Conservation (phyloP, 2,329 filamentous ascomycete species). For the Claviceps citrina region DNA sequence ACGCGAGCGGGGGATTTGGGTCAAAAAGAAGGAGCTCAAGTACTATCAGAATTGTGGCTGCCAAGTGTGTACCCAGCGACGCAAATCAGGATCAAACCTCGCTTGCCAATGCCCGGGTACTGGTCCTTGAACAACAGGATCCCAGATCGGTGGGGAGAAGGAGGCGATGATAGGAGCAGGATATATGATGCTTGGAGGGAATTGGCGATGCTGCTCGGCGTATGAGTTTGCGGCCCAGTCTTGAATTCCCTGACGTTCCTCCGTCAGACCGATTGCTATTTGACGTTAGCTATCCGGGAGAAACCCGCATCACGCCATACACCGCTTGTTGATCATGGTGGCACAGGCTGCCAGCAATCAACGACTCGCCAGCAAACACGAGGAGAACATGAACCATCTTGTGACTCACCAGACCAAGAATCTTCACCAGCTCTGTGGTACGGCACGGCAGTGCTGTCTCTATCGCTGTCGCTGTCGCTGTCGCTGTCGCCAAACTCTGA, state of each 20-base stretch:
- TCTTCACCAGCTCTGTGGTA: constrained; percentile 5
- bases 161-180: constrained; percentile 1
- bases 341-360: neutral
- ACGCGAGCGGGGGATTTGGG: no score
- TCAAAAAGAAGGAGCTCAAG: neutral
- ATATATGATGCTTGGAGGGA: neutral
- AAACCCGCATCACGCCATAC: neutral
- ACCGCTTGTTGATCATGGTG: neutral
- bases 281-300: neutral
- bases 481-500: constrained; percentile 11
- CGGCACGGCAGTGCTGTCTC: constrained; percentile 5
- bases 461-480: constrained; percentile 9
- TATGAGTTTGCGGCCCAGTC: constrained; percentile 2
- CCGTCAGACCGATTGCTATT: neutral
- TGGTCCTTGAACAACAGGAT: constrained; percentile 16
- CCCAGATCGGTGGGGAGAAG: constrained; percentile 12
- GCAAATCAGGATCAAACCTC: constrained; percentile 14
- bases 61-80: constrained; percentile 24
- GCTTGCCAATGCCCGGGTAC: constrained; percentile 22
- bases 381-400: neutral
- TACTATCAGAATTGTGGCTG: constrained; percentile 14
- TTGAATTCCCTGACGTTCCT: constrained; percentile 3
- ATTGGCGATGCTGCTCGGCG: neutral
- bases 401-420: constrained; percentile 3
- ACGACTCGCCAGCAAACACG: constrained; percentile 4